phyloP scores from a whole-genome alignment of 306 rosid species.

The Senna tora region DNA sequence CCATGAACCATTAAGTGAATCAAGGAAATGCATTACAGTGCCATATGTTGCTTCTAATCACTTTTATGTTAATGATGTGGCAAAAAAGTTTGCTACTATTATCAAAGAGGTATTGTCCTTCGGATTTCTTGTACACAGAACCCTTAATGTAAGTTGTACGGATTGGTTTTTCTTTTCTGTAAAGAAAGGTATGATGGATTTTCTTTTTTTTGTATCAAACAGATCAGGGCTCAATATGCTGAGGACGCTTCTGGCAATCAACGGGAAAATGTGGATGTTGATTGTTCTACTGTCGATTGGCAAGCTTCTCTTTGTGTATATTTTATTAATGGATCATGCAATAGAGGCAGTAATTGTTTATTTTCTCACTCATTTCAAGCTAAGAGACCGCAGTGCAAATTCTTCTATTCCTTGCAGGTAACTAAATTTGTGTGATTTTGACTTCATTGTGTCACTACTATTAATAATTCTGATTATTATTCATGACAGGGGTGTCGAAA shows the following conservation, averaged over 20 bases:
- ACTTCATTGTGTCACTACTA: slow-evolving; percentile 29
- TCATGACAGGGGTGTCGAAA: slow-evolving; percentile 77
- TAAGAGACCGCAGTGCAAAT: slow-evolving; percentile 69
- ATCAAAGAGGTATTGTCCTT: slow-evolving; percentile 71
- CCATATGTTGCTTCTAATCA: slow-evolving; percentile 69
- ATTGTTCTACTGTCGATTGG: slow-evolving; percentile 35
- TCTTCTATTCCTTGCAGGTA: slow-evolving; percentile 78
- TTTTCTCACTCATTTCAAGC: slow-evolving; percentile 73
- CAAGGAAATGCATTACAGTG: slow-evolving; percentile 54
- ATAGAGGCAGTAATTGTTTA: slow-evolving; percentile 60
- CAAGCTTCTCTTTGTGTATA: slow-evolving; percentile 59
- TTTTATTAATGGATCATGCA: slow-evolving; percentile 64
- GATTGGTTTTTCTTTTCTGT: slow-evolving; percentile 16
- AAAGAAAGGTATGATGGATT: neutral
- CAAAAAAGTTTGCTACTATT: slow-evolving; percentile 53
- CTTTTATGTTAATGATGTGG: slow-evolving; percentile 54
- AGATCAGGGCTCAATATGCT: slow-evolving; percentile 57
- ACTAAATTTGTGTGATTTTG: slow-evolving; percentile 15
- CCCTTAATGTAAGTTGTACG: neutral
- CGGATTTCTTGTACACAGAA: slow-evolving; percentile 25
- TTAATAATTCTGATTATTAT: slow-evolving; percentile 30
- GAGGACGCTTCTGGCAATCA: slow-evolving; percentile 51
- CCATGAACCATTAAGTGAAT: slow-evolving; percentile 49
- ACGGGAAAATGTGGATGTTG: slow-evolving; percentile 32
- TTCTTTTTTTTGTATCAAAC: slow-evolving; percentile 40